Base-by-base conservation (phyloP, 768 basidiomycete species). In the Hypsizygus marmoreus region DNA sequence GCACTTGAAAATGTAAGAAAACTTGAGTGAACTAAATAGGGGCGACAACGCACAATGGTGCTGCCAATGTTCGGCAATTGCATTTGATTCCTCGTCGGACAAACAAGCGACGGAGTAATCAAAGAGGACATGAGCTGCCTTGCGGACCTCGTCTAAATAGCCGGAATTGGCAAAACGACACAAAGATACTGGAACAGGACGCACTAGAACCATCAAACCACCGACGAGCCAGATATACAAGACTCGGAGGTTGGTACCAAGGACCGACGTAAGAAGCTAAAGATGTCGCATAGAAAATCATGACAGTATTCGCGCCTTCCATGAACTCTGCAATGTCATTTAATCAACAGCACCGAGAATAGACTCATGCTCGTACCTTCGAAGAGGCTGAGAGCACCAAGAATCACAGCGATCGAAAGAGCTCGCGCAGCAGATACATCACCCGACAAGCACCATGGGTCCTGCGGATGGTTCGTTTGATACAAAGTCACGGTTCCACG, bases 141-240 rank as follows among this genome's bases (percentile, higher is more conserved):
- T 81, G 33, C 91, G 83, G 0, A 94, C 62, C 45, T 95, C 91
- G 42, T 68, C 87, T 88, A 58, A 31, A 51, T 40, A 47, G 19
- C 29, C 20, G 17, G 6, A 12, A 35, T 14, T 34, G 40, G 9
- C 32, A 52, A 25, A 8, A 53, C 12, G 36, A 26, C 13, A 40
- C 35, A 26, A 20, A 40, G 20, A 24, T 31, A 6, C 25, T n/a
- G 14, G 12, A 40, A 32, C 0, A 3, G 31, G 12, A 54, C 80
- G 45, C 60, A 95, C 92, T 74, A 2, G 82, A 82, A 6, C 81
- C 71, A 56, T 86, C 81, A 25, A 94, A 80, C 85, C 93, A 95
- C 54, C 77, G 77, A 13, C 68, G 71, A 6, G 87, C 90, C 33
- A 97, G 73, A 55, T 79, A 84, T 2, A 82, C 75, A 4, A 97